Evolutionary conservation across 495 filamentous ascomycete species (phyloP).

Genomic region (Sabuloglossum arenarium): DNA sequence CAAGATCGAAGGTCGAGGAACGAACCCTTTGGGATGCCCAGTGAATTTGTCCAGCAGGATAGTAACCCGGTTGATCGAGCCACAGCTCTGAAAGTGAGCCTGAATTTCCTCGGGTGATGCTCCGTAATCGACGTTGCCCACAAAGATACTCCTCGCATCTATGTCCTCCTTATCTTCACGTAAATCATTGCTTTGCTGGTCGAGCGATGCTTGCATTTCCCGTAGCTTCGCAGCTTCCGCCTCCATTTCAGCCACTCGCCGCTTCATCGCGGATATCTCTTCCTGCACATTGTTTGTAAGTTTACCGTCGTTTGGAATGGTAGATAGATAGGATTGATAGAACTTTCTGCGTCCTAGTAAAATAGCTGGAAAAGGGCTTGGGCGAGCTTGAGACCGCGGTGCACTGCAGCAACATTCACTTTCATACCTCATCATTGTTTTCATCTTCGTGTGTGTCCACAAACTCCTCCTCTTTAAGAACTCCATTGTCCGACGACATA

Average conservation of each 20-base stretch:
- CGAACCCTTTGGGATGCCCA: conserved; percentile 94
- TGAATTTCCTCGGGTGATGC: conserved; percentile 97
- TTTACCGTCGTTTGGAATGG: neutral
- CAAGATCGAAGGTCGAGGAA: conserved; percentile 15
- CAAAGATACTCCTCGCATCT: conserved; percentile 89
- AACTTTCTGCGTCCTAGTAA: neutral
- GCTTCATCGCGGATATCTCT: conserved; percentile 97
- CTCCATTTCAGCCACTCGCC: conserved; percentile 96
- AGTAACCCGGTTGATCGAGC: conserved; percentile 94
- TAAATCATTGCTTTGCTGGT: conserved; percentile 62
- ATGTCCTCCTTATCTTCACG: conserved; percentile 91
- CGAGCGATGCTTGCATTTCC: conserved; percentile 85
- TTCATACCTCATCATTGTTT: conserved; percentile 5
- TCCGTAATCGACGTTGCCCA: conserved; percentile 97
- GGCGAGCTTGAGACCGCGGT: neutral
- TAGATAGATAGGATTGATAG: no score
- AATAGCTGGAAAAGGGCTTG: neutral
- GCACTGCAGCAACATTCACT: neutral
- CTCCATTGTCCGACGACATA: neutral
- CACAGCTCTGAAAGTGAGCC: conserved; percentile 94
- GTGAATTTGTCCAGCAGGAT: conserved; percentile 97
- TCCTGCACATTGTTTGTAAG: conserved; percentile 33
- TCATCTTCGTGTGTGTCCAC: conserved; percentile 2
- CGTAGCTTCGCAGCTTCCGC: conserved; percentile 89
- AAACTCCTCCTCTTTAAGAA: neutral